Evolutionary conservation across 2,329 filamentous ascomycete genomes (phyloP), one percentile per base, ranked within the genome.

Genomic region (Tolypocladium amazonense): DNA sequence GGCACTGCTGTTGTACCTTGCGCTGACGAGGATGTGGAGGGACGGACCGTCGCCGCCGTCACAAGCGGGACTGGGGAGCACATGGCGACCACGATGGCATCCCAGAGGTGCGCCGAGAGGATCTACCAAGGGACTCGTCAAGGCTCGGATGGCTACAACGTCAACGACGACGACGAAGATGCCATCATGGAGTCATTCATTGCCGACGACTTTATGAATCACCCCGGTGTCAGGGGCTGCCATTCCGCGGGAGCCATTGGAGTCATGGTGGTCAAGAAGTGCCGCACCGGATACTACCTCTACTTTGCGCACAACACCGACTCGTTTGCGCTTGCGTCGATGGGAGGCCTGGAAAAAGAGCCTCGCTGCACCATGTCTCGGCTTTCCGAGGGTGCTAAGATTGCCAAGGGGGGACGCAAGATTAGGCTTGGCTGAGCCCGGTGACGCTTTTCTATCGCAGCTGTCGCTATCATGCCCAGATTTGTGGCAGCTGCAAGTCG

Each of bases 301-400:
- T 93, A 93, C 73, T 99, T 96, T 76, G 92, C 89, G 1, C 94
- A 99, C 78, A 99, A 97, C 70, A 99, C 94, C 0, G 93, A 97
- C 71, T 86, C 83, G 1, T 88, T 88, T 77, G 92, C 92, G 7
- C 76, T 99, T 58, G 91, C 92, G 1, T 95, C 91, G 3, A 95
- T 97, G 90, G 85, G 88, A 43, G 89, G 88, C 1, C 82, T 85
- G 33, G 92, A 97, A 65, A 79, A 77, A 55, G 83, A 84, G 58
- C 90, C 94, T 0, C 77, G 84, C 39, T 94, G 89, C 65, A 88
- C 93, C 60, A 97, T 99, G 92, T 96, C 92, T 62, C 87, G 94
- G 57, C 87, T 83, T 54, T 71, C 73, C 4, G 72, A 79, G 53
- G 72, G 79, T 66, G 78, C 79, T 66, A 76, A 78, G 35, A 81